Evolutionary conservation across 352 stramenopile species (phyloP), one percentile per base, ranked within the genome.

Genomic region (Pseudoperonospora humuli): DNA sequence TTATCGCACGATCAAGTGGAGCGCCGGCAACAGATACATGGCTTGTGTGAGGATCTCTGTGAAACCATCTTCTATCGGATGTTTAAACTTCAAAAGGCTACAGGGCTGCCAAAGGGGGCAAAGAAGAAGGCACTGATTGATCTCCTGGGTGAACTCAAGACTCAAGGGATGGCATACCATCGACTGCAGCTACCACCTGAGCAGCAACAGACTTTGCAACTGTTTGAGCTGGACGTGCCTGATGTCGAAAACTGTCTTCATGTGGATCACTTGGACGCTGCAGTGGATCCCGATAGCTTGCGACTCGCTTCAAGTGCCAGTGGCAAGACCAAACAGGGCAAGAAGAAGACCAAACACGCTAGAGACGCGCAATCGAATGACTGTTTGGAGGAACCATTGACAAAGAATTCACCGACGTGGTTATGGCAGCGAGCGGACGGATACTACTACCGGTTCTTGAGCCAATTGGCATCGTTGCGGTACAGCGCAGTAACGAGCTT

Each of bases 111-210:
- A 0, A 97, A 97, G 67, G 88, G 86, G 35, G 91, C 97, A 18
- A 99, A 99, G 67, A 95, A 98, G 71, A 87, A 97, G 46, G 96
- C 95, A 11, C 61, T 99, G 4, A 81, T 97, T 18, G 96, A 99
- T 51, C 61, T 99, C 14, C 81, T 99, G 5, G 57, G 64, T 8
- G 88, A 90, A 43, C 58, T 97, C 1, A 88, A 93, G 42, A 65
- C 68, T 1, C 82, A 96, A 17, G 91, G 89, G 0, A 73, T 96
- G 50, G 50, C 49, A 14, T 85, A 86, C 47, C 76, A 91, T 35
- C 75, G 79, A 42, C 67, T 82, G 35, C 79, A 90, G 21, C 42
- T 91, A 7, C 82, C 82, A 7, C 31, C 54, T 11, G 61, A 94
- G 39, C 74, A 87, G 45, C 77, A 89, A 25, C 64, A 83, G 14